Conservation (phyloP, 2,329 filamentous ascomycete genomes). For the Penicillium sp. region DNA sequence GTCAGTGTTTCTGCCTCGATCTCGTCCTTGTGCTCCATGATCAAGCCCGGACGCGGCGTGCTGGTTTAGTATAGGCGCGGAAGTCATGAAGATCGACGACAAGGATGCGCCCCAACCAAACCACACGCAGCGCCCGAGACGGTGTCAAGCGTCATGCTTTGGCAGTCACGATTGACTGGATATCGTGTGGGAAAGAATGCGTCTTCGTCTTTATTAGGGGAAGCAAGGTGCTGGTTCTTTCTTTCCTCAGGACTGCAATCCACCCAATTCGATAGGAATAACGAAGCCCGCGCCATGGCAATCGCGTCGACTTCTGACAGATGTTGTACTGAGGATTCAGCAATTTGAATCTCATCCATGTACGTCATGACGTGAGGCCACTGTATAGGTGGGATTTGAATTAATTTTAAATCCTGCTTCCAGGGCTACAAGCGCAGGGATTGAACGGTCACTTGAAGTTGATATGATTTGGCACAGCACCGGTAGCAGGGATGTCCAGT, state of each 20-base stretch:
- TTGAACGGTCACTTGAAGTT: neutral
- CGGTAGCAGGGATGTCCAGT: neutral
- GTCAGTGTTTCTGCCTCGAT: slow-evolving; percentile 2
- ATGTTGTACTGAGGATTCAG: slow-evolving; percentile 9
- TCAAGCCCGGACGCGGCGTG: slow-evolving; percentile 8
- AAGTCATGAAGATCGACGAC: slow-evolving; percentile 13
- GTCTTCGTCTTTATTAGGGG: neutral
- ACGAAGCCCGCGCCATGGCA: neutral
- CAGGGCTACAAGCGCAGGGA: slow-evolving; percentile 1
- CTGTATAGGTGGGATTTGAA: slow-evolving; percentile 18
- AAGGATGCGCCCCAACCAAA: slow-evolving; percentile 1
- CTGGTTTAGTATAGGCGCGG: slow-evolving; percentile 1
- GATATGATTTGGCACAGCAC: neutral
- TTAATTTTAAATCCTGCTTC: slow-evolving; percentile 4
- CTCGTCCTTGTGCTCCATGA: slow-evolving; percentile 9
- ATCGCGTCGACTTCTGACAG: slow-evolving; percentile 8
- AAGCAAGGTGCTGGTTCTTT: neutral
- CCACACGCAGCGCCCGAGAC: slow-evolving; percentile 1
- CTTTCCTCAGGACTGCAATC: neutral
- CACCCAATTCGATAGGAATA: neutral
- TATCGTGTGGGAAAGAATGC: slow-evolving; percentile 1
- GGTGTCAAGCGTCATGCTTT: slow-evolving; percentile 9
- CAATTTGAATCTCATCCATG: slow-evolving; percentile 25
- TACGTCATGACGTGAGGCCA: slow-evolving; percentile 21
- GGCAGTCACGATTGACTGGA: slow-evolving; percentile 15